Base-by-base conservation (phyloP, 2,329 filamentous ascomycete species). In the Aspergillus sp. region DNA sequence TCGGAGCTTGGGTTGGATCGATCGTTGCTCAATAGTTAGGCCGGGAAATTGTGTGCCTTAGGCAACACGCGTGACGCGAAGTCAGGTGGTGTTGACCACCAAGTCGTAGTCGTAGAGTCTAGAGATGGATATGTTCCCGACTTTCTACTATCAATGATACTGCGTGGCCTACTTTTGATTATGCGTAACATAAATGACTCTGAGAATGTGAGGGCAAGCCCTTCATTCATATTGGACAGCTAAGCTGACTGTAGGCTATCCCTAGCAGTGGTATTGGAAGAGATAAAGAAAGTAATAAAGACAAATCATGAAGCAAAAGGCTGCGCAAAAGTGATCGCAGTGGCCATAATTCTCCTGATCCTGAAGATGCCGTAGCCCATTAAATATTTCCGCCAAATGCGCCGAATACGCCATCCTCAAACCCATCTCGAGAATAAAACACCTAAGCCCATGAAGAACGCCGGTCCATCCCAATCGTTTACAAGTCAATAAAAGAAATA, bases 11-110 rank as follows among this genome's bases (percentile, higher is more conserved):
- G 14, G 57, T 61, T 17, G 43, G 19, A 44, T 41, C 33, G 55
- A 19, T 45, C 21, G 17, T 52, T 45, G 48, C 15, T 31, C 33
- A 21, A 24, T 24, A 24, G 2, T 48, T 15, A 6, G 52, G 55
- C 60, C 55, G 14, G 59, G 59, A 61, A 49, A 56, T 63, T 55
- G 55, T 24, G 6, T 59, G 67, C 66, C 69, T 70, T 58, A 72
- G 70, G 67, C 68, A 62, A 55, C 55, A 66, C 60, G 61, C 67
- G 64, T 63, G 65, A 72, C 68, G 67, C 68, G 66, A 67, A 64
- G 65, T 70, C 66, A 70, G 64, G 67, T 71, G 69, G 66, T 48
- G 7, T 31, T 12, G 12, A 37, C 15, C 35, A 12, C 21, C 21
- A 21, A 21, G 21, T 21, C 21, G 21, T 21, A 4, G 21, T 21